phyloP scores from a whole-genome alignment of 441 rosid species.

The Isatis lusitanica region DNA sequence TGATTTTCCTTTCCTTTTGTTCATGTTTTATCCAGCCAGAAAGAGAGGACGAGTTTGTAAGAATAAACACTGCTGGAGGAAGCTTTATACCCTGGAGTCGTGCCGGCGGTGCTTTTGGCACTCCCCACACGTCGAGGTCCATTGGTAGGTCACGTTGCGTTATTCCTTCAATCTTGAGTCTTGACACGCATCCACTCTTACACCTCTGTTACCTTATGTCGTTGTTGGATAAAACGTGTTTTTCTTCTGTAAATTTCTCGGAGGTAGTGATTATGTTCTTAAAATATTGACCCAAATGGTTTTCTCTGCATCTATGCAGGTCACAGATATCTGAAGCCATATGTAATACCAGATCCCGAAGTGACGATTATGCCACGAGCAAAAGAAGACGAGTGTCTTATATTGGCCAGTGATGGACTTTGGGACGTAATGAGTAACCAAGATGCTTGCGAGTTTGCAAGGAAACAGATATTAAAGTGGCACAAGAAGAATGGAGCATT shows the following conservation, averaged over 20 bases:
- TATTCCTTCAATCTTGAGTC: too few relatives aligned
- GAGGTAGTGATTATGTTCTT: too few relatives aligned
- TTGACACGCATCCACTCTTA: too few relatives aligned
- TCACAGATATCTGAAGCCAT: slow-evolving; percentile 62
- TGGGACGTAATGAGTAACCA: slow-evolving; percentile 87
- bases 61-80: slow-evolving; percentile 85
- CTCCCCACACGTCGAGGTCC: slow-evolving; percentile 87
- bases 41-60: slow-evolving; percentile 78
- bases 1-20: slow-evolving; percentile 1
- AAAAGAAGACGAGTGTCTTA: slow-evolving; percentile 78
- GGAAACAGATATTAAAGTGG: slow-evolving; percentile 66
- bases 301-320: background rate
- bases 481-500: slow-evolving; percentile 69
- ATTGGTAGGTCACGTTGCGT: slow-evolving; percentile 50
- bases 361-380: slow-evolving; percentile 75
- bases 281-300: background rate
- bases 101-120: too few relatives aligned
- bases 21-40: slow-evolving; percentile 51
- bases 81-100: slow-evolving; percentile 85
- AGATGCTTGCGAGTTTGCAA: slow-evolving; percentile 78
- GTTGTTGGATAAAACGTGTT: background rate
- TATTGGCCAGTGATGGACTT: slow-evolving; percentile 79
- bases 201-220: background rate
- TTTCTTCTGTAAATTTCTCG: too few relatives aligned
- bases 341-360: slow-evolving; percentile 84